Base-by-base conservation (phyloP, 1,139 yeast species). In the Pneumocystis canis region DNA sequence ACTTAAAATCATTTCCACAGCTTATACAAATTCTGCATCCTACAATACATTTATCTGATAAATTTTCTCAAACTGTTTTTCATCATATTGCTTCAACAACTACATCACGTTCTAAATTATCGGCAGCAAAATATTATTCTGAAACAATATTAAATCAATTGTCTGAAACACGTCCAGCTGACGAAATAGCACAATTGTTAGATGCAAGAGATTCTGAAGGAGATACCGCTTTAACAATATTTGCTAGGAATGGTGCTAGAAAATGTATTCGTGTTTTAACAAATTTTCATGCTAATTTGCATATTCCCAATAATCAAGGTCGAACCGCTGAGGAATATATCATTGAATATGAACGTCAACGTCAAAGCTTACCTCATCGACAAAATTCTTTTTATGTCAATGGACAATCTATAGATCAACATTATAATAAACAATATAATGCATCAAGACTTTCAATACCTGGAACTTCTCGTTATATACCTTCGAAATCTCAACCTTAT, bases 41-140 rank as follows among this genome's bases (percentile, higher is more conserved):
- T 14, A 85, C 94, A 57, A 78, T 89, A 35, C 78, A 86, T 5
- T 74, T 86, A 30, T 79, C 86, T 11, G 98, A 94, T 71, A 81
- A 83, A 64, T 80, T 82, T 69, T 87, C 88, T 39, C 83, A 96
- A 65, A 86, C 96, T 0, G 87, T 92, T n/a, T 75, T 94, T 60
- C 99, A 94, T 74, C 97, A 92, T 71, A 89, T 92, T 66, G 89
- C 95, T 1, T 74, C 84, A 57, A 84, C 88, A 0, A 85, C 89
- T 4, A 89, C 89, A 0, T 82, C 84, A 69, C 80, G 83, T 61
- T 87, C 87, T 7, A 77, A 89, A 66, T 78, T 83, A 61, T 82
- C 83, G 35, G 87, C 90, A 0, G 80, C 84, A 58, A 82, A 85
- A 67, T 89, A 87, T 72, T 90, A 92, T 71, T 74, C 87, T 61